Evolutionary conservation across 805 yeast genomes (phyloP).

Genomic region (Lachancea nothofagi): DNA sequence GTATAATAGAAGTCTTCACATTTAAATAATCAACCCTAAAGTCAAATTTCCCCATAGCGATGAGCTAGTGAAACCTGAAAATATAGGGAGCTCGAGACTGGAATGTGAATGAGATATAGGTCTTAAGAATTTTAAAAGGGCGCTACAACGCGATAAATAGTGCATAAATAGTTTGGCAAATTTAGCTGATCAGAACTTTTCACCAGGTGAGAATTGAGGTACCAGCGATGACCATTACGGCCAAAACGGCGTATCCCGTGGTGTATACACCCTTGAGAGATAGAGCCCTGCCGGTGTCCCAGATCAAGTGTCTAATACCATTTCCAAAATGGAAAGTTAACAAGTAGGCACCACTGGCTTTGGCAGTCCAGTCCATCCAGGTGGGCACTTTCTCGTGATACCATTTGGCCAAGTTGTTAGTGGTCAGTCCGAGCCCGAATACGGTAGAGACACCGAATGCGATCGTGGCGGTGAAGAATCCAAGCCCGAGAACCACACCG

Average conservation of each 20-base stretch:
- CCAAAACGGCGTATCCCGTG: constrained; percentile 84
- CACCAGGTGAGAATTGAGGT: constrained; percentile 42
- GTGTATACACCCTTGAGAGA: constrained; percentile 82
- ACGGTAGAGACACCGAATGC: constrained; percentile 67
- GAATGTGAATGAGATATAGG: no score
- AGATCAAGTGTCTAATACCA: constrained; percentile 87
- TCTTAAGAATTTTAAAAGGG: neutral
- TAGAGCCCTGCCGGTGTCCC: constrained; percentile 86
- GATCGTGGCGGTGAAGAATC: constrained; percentile 71
- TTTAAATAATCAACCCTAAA: no score
- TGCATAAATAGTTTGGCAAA: neutral
- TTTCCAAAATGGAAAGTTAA: constrained; percentile 82
- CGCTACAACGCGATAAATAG: constrained; percentile 3
- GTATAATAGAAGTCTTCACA: neutral
- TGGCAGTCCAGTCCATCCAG: constrained; percentile 53
- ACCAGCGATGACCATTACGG: constrained; percentile 51
- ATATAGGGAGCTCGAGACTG: neutral
- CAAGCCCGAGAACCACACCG: constrained; percentile 76
- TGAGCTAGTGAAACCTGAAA: neutral
- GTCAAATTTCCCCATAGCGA: neutral
- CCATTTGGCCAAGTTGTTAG: constrained; percentile 32
- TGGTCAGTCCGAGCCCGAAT: constrained; percentile 44
- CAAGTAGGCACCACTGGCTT: constrained; percentile 71
- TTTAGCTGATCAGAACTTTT: neutral
- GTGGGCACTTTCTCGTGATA: constrained; percentile 59